phyloP scores from a whole-genome alignment of 1,284 basidiomycete species.

The Tilletiaria anomala region DNA sequence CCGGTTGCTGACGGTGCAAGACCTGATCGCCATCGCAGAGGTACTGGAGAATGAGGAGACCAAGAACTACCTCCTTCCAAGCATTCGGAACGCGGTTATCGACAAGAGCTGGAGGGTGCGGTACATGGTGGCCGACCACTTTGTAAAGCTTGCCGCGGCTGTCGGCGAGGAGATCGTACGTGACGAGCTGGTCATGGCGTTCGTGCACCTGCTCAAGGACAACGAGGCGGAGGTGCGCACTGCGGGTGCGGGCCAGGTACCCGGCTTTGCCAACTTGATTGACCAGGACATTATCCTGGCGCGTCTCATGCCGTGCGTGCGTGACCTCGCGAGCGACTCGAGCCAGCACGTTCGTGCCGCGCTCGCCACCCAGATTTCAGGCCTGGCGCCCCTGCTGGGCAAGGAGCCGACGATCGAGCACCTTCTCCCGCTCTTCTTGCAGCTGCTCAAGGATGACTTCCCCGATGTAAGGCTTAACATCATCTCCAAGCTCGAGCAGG shows the following conservation, averaged over 20 bases:
- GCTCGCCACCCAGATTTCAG: slow-evolving; percentile 88
- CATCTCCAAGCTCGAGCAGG: slow-evolving; percentile 95
- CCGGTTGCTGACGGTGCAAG: slow-evolving; percentile 84
- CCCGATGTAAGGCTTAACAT: slow-evolving; percentile 95
- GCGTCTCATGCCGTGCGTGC: slow-evolving; percentile 87
- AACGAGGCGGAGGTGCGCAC: slow-evolving; percentile 98
- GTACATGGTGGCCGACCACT: slow-evolving; percentile 97
- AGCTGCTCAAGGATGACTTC: slow-evolving; percentile 95
- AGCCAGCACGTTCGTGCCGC: slow-evolving; percentile 97
- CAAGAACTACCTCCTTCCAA: slow-evolving; percentile 72
- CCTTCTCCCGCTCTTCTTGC: slow-evolving; percentile 88
- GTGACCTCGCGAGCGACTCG: slow-evolving; percentile 79
- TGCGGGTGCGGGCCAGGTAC: slow-evolving; percentile 87
- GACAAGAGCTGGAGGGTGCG: slow-evolving; percentile 99
- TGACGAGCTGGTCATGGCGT: slow-evolving; percentile 85
- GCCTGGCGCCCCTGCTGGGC: slow-evolving; percentile 87
- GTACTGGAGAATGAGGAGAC: slow-evolving; percentile 71
- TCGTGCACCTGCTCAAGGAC: slow-evolving; percentile 86
- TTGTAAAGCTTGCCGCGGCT: slow-evolving; percentile 83
- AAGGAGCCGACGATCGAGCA: slow-evolving; percentile 92
- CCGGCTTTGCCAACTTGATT: slow-evolving; percentile 86
- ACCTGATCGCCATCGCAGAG: slow-evolving; percentile 80
- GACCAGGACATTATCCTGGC: slow-evolving; percentile 88
- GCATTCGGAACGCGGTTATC: slow-evolving; percentile 62
- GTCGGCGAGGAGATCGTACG: slow-evolving; percentile 80